Evolutionary conservation across 345 rosid species (phyloP), one percentile per base, ranked within the genome.

Genomic region (Reutealis trisperma): DNA sequence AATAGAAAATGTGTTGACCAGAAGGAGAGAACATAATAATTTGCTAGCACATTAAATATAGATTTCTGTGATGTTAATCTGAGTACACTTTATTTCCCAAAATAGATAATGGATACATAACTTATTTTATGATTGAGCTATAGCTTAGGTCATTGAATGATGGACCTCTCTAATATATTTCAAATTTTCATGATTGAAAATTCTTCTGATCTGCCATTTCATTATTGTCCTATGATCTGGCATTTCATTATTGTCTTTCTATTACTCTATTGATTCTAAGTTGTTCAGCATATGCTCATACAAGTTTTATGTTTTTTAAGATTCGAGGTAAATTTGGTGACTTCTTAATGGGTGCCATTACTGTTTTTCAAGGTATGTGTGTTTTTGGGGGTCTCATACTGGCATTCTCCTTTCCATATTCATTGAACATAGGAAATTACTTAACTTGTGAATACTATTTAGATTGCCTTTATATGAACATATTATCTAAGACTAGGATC

Each of bases 281-380:
- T 30, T 34, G 15, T 25, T 58, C 72, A 51, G 69, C 67, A 59
- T 65, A 58, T 77, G 75, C 76, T 84, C 27, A 85, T 77, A 55
- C 63, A 71, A 37, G n/a, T 58, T 71, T 5, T 63, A 54, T 63
- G 1, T 13, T 18, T 58, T 47, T 72, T 76, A 80, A 96, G 99
- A 88, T 96, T 78, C 89, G 96, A 49, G 92, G 90, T 74, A 91
- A 87, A 85, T 89, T 93, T 19, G 90, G 91, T 30, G 81, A 87
- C 78, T 96, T 96, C 88, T 85, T 96, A 67, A 86, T 86, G 80
- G 94, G 93, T 0, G 97, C 87, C 57, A 92, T 89, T 75, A 70
- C 93, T 41, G 93, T 96, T 30, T 96, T 93, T 83, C 97, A 89
- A 86, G 99, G 99, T 96, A 87, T 63, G 60, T 15, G n/a, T n/a